These are phyloP conservation scores for Stephania japonica DNA, from an alignment of 164 flowering plant genomes.

Conservation along the genomic window DNA sequence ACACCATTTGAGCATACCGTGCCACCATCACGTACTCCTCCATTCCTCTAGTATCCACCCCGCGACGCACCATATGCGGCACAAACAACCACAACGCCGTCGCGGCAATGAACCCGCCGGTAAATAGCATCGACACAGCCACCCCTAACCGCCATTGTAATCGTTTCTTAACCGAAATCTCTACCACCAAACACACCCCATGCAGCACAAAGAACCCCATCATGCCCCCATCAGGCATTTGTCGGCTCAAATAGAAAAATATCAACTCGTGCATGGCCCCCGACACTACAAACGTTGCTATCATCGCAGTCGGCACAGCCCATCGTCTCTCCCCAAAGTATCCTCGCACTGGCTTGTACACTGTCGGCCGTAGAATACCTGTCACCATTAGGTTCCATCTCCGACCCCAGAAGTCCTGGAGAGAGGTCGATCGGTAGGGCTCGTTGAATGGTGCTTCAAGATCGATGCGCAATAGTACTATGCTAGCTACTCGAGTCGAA, in stretches of 20 bases:
- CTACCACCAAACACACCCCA: conserved; percentile 20
- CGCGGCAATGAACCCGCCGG: conserved; percentile 19
- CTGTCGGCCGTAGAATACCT: conserved; percentile 14
- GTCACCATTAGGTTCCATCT: conserved; percentile 33
- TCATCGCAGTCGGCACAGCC: conserved; percentile 18
- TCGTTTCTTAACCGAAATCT: conserved; percentile 18
- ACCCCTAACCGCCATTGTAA: conserved; percentile 14
- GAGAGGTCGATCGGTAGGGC: conserved; percentile 29
- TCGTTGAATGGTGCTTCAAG: conserved; percentile 26
- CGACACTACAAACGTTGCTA: conserved; percentile 31
- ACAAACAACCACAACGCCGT: conserved; percentile 7
- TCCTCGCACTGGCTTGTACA: not conserved
- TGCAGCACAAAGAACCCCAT: conserved; percentile 26
- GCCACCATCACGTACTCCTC: no score
- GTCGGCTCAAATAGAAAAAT: conserved; percentile 21
- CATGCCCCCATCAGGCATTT: conserved; percentile 25
- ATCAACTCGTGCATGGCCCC: conserved; percentile 41
- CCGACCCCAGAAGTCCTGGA: conserved; percentile 34
- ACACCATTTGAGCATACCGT: no score
- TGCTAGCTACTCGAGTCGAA: conserved; percentile 5
- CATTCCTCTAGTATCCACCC: not conserved
- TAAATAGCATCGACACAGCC: conserved; percentile 8
- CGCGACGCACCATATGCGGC: conserved; percentile 2
- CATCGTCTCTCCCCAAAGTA: conserved; percentile 18
- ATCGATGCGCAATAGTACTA: conserved; percentile 14